These are phyloP conservation scores for Talaromyces sp. DNA, from an alignment of 2,329 filamentous ascomycete genomes.

Conservation along the genomic window DNA sequence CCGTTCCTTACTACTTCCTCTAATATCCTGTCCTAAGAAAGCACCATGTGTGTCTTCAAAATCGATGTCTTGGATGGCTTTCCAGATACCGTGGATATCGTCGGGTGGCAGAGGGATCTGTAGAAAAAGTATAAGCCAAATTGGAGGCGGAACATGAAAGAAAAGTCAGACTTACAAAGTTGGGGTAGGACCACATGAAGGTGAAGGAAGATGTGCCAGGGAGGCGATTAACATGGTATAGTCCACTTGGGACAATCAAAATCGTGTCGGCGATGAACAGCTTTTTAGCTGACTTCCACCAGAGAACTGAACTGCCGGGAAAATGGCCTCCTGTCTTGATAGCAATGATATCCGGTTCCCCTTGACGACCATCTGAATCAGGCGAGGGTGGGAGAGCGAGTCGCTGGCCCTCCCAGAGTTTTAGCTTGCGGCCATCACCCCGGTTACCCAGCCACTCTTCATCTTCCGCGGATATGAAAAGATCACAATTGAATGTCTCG, in stretches of 20 bases:
- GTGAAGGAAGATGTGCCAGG: slow-evolving; percentile 57
- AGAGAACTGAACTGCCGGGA: slow-evolving; percentile 69
- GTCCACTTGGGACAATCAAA: slow-evolving; percentile 63
- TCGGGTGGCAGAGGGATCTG: background rate
- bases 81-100: background rate
- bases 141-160: background rate
- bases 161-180: slow-evolving; percentile 34
- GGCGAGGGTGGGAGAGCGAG: slow-evolving; percentile 12
- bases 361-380: background rate
- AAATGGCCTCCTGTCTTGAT: slow-evolving; percentile 81
- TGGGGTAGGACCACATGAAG: slow-evolving; percentile 79
- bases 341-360: slow-evolving; percentile 53
- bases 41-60: background rate
- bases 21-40: background rate
- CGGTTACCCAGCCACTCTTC: slow-evolving; percentile 42
- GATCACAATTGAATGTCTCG: slow-evolving; percentile 65
- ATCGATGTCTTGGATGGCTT: background rate
- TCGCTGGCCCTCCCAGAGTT: slow-evolving; percentile 1
- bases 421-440: background rate
- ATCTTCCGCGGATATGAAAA: slow-evolving; percentile 71
- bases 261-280: slow-evolving; percentile 80
- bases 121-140: background rate
- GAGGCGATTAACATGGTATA: slow-evolving; percentile 36
- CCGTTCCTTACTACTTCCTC: background rate
- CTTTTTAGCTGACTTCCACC: slow-evolving; percentile 57